Conservation (phyloP, 164 flowering plant species). For the Chimonanthus salicifolius region DNA sequence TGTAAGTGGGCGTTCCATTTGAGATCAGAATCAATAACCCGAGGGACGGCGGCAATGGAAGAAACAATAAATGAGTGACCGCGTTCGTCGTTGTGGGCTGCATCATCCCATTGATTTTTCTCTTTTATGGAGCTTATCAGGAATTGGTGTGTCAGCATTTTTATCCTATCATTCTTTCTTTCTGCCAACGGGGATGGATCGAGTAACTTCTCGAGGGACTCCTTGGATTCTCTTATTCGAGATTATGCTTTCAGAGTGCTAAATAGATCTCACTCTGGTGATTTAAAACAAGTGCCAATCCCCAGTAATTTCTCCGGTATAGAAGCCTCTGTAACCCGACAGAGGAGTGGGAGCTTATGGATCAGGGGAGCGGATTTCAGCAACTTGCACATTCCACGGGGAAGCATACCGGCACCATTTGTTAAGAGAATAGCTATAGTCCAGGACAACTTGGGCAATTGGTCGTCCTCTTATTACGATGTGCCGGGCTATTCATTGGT, state of each 20-base stretch:
- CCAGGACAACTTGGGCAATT: slow-evolving; percentile 49
- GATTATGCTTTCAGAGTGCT: slow-evolving; percentile 36
- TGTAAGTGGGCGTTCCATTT: background rate
- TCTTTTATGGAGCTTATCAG: slow-evolving; percentile 14
- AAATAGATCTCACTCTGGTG: slow-evolving; percentile 30
- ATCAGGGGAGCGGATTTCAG: slow-evolving; percentile 47
- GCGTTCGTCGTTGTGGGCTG: background rate
- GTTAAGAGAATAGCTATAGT: slow-evolving; percentile 49
- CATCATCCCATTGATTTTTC: slow-evolving; percentile 2
- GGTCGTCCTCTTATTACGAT: slow-evolving; percentile 46
- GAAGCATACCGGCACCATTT: slow-evolving; percentile 39
- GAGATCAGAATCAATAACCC: background rate
- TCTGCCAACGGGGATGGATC: slow-evolving; percentile 9
- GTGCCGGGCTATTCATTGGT: slow-evolving; percentile 41
- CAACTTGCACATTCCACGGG: slow-evolving; percentile 42
- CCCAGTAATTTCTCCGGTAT: slow-evolving; percentile 51
- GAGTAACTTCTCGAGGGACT: slow-evolving; percentile 5
- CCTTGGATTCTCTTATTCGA: slow-evolving; percentile 35
- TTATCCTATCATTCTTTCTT: background rate
- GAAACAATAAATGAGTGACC: background rate
- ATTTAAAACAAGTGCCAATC: slow-evolving; percentile 30
- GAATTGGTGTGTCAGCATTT: slow-evolving; percentile 1
- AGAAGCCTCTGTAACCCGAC: slow-evolving; percentile 32
- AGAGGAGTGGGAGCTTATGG: slow-evolving; percentile 53
- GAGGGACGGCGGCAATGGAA: background rate